Percentiles rank a stretch among this genome's conserved stretches.
Conservation (phyloP, 78 protist species). For the Protostelium mycophagum region DNA sequence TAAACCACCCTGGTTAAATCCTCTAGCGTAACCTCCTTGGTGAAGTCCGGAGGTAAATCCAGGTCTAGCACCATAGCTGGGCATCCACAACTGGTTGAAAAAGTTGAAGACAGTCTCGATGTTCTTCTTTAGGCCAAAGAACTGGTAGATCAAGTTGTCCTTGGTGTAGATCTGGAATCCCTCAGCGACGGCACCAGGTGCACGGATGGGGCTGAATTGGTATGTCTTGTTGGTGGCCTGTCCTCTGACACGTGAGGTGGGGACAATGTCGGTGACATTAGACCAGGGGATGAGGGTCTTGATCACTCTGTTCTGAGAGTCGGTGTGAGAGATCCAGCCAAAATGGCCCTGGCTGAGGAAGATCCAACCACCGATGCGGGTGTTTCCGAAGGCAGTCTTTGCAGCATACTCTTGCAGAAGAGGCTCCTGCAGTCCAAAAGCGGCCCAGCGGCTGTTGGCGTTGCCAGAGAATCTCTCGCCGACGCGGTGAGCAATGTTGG, state of each 20-base stretch:
- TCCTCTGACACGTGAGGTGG: background rate
- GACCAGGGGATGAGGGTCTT: background rate
- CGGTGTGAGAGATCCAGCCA: background rate
- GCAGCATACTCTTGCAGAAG: background rate
- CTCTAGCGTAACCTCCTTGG: background rate
- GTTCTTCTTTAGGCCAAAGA: background rate
- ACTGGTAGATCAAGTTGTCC: background rate
- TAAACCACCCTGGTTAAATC: background rate
- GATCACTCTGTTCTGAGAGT: background rate
- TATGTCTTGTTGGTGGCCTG: background rate
- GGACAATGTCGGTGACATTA: background rate
- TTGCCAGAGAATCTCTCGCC: background rate
- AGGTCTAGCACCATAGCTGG: background rate
- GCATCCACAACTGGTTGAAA: background rate
- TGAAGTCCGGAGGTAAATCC: background rate
- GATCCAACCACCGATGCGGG: background rate
- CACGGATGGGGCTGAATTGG: background rate
- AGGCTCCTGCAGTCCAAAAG: background rate
- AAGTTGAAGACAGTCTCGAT: background rate
- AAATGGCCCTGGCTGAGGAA: background rate
- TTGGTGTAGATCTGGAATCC: background rate
- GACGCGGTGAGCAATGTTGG: background rate
- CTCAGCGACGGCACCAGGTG: background rate
- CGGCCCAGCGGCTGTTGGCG: background rate
- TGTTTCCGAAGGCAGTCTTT: background rate